Base-by-base conservation (phyloP, 169 alveolate genomes). In the Cyclospora cayetanensis region DNA sequence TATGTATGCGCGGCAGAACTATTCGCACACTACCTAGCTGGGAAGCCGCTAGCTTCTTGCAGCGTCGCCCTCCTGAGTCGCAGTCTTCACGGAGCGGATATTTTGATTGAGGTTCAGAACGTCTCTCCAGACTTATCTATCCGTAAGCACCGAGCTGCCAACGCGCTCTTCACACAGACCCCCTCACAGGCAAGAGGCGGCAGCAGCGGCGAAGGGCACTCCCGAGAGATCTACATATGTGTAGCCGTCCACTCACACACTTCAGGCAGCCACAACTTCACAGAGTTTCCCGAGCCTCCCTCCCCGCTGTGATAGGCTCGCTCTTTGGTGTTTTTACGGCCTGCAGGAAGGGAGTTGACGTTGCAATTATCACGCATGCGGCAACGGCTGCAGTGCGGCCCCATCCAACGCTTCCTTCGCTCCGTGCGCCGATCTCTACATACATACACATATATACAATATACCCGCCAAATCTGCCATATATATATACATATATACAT, bases 301-400 rank as follows among this genome's bases (percentile, higher is more conserved):
- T 27, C 1, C 3, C 79, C 35, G 9, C 34, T 66, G n/a, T 27
- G 11, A 66, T 12, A n/a, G 4, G 25, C 25, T 3, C 25, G 20
- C 35, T 55, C 20, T 3, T 55, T 12, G 4, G 7, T 55, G 79
- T n/a, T 27, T 12, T 66, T 66, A 15, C 35, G 79, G 37, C 42
- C 29, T 60, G 2, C 65, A 84, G 91, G 91, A 9, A 31, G 91
- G 11, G 91, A 84, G 82, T n/a, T 84, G 66, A 82, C 82, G 39
- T 39, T 84, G 29, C 91, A 84, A 39, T 66, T 84, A 4, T 84
- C 91, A 22, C 91, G 91, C 37, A 52, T 84, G 55, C 55, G 91
- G 68, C 63, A 39, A 52, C 25, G 91, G 20, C 91, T 84, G 3
- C 91, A 60, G 63, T 84, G 91, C 82, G 91, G 91, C 20, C 91